Conservation (phyloP, 1,284 basidiomycete species). For the Trichosporon sp. region DNA sequence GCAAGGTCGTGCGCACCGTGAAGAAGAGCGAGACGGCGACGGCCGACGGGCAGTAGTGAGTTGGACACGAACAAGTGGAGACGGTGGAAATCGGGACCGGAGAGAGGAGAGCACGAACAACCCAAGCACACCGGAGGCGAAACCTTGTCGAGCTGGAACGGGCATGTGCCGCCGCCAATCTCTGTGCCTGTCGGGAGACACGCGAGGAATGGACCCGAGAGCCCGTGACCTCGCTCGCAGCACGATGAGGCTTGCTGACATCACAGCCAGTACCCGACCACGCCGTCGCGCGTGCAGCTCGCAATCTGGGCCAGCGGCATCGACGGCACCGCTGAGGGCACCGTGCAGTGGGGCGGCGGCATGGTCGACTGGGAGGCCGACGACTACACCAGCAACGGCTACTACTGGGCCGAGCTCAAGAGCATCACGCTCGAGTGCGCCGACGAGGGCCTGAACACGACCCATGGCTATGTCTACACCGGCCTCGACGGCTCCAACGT, state of each 20-base stretch:
- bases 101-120: not conserved
- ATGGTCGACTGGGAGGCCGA: conserved; percentile 71
- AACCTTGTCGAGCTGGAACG: not conserved
- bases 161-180: not conserved
- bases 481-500: conserved; percentile 26
- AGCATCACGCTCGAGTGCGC: conserved; percentile 35
- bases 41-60: conserved; percentile 41
- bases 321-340: conserved; percentile 58
- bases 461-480: conserved; percentile 33
- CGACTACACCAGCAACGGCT: conserved; percentile 58
- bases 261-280: conserved; percentile 60
- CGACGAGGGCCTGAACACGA: conserved; percentile 18
- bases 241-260: too few species aligned
- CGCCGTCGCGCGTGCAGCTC: conserved; percentile 71
- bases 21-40: conserved; percentile 59
- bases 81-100: not conserved
- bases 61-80: not conserved
- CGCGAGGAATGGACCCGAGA: not conserved
- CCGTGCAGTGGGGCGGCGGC: conserved; percentile 70
- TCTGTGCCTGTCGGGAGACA: not conserved
- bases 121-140: not conserved
- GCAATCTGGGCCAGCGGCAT: conserved; percentile 77
- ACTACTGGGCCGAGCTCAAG: conserved; percentile 41
- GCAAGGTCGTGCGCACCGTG: conserved; percentile 63
- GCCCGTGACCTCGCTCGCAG: not conserved